These are phyloP conservation scores for Bombardia bombarda DNA, from an alignment of 495 filamentous ascomycete genomes.

Conservation along the genomic window DNA sequence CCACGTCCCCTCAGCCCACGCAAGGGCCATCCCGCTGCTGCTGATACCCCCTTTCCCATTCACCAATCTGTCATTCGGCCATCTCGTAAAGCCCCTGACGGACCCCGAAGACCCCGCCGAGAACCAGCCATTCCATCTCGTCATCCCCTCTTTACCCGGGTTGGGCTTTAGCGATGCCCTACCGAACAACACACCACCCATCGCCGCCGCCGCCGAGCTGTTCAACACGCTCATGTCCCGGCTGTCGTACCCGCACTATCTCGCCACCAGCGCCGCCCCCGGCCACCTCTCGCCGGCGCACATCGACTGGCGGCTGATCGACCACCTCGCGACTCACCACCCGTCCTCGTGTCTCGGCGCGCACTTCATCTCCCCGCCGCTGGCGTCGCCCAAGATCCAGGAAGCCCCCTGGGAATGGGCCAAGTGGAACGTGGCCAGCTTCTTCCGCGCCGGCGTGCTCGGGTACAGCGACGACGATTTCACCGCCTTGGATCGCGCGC, in stretches of 20 bases:
- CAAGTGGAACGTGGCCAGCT: constrained; percentile 34
- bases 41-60: constrained; percentile 65
- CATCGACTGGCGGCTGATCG: constrained; percentile 49
- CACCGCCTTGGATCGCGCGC: neutral
- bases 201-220: constrained; percentile 48
- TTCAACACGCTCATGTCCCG: constrained; percentile 58
- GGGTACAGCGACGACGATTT: constrained; percentile 37
- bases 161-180: constrained; percentile 60
- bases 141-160: constrained; percentile 65
- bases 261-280: constrained; percentile 35
- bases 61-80: constrained; percentile 57
- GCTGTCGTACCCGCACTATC: constrained; percentile 59
- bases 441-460: constrained; percentile 29
- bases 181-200: constrained; percentile 45
- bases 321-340: constrained; percentile 45
- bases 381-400: constrained; percentile 23
- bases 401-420: constrained; percentile 30
- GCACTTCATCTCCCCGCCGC: constrained; percentile 50
- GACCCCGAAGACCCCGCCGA: constrained; percentile 29
- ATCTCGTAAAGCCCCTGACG: constrained; percentile 52
- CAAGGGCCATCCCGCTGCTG: constrained; percentile 50
- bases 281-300: constrained; percentile 27
- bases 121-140: constrained; percentile 55
- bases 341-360: constrained; percentile 48
- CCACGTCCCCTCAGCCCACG: constrained; percentile 43